Percentiles rank a stretch among this genome's conserved stretches.
Conservation (phyloP, 1,284 basidiomycete species). For the Microbotryum violaceum region DNA sequence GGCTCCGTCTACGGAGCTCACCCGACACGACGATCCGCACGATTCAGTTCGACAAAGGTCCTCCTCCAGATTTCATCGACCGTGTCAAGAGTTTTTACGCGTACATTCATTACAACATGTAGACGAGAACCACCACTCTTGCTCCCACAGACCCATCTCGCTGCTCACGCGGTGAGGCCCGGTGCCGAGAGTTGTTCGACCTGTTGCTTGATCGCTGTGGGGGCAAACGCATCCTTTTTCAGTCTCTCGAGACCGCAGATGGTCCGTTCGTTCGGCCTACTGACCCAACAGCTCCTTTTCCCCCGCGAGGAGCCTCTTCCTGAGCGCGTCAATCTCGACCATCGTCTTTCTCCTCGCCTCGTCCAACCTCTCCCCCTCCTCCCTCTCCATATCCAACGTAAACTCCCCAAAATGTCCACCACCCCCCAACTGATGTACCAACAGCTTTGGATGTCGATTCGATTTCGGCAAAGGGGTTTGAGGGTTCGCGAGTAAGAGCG, state of each 20-base stretch:
- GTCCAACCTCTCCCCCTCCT: constrained; percentile 72
- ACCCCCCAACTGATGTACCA: constrained; percentile 16
- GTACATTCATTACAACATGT: no score
- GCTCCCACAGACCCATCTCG: no score
- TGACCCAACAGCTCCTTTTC: constrained; percentile 36
- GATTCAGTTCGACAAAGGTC: no score
- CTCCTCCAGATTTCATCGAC: no score
- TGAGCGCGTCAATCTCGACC: constrained; percentile 38
- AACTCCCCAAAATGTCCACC: constrained; percentile 53
- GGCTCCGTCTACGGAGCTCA: no score
- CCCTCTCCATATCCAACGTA: constrained; percentile 69
- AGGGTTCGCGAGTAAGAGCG: constrained; percentile 68
- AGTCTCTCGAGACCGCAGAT: background rate
- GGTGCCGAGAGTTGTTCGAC: no score
- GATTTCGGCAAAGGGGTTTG: constrained; percentile 66
- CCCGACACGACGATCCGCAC: no score
- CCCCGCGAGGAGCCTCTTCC: constrained; percentile 37
- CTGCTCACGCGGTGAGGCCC: no score
- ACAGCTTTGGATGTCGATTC: constrained; percentile 30
- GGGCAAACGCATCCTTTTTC: background rate
- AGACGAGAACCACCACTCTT: no score
- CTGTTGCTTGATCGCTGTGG: background rate
- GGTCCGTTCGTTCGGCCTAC: background rate
- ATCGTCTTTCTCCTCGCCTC: constrained; percentile 60
- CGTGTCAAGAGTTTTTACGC: no score